Conservation (phyloP, 2,329 filamentous ascomycete genomes). For the Shiraia sp. region DNA sequence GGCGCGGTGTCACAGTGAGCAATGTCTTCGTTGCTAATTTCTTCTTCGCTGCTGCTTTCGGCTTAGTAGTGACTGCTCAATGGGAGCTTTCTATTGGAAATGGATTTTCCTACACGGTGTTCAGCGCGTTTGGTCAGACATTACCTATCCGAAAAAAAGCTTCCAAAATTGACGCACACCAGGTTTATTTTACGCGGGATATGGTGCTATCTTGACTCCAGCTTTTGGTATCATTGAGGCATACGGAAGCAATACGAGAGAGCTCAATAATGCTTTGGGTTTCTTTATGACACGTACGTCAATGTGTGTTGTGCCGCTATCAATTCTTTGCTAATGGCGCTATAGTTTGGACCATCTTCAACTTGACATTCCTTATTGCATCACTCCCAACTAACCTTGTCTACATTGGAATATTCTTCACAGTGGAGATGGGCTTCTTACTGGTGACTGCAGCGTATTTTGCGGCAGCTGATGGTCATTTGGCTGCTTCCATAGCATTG, state of each 20-base stretch:
- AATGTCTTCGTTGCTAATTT: constrained; percentile 61
- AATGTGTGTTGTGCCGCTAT: too few species aligned
- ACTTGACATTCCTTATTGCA: constrained; percentile 52
- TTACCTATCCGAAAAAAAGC: too few species aligned
- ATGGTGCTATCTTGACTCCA: constrained; percentile 54
- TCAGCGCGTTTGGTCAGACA: constrained; percentile 56
- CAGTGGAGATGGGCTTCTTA: constrained; percentile 52
- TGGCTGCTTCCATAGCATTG: constrained; percentile 38
- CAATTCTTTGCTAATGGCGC: background rate
- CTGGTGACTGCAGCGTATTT: constrained; percentile 53
- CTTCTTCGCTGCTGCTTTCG: constrained; percentile 57
- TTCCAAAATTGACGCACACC: background rate
- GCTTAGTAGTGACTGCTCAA: constrained; percentile 59
- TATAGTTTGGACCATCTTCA: constrained; percentile 53
- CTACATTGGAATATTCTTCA: constrained; percentile 54
- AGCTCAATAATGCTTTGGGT: constrained; percentile 56
- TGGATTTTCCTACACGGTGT: constrained; percentile 57
- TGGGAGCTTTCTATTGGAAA: constrained; percentile 60
- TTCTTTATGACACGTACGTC: constrained; percentile 53
- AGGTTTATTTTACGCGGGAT: constrained; percentile 56
- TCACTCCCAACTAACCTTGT: constrained; percentile 53
- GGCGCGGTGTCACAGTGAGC: constrained; percentile 54
- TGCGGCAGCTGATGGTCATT: constrained; percentile 49
- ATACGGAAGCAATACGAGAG: constrained; percentile 48
- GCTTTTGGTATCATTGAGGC: constrained; percentile 51